Evolutionary conservation across 1,139 yeast genomes (phyloP).

Genomic region (Sugiyamaella pinicola): DNA sequence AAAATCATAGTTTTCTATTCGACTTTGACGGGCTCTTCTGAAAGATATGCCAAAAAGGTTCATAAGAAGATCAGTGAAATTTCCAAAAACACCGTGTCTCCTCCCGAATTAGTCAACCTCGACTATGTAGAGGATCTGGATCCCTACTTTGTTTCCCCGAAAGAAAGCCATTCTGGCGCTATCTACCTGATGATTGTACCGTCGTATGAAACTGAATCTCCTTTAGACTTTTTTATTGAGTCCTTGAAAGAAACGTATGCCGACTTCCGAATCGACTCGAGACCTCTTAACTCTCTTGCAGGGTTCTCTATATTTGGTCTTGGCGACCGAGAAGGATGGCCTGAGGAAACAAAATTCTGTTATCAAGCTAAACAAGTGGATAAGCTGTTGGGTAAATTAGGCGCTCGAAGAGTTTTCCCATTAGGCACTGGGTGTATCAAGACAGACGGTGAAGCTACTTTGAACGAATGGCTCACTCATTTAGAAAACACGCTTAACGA

Average conservation of each 20-base stretch:
- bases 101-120: slow-evolving; percentile 66
- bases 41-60: slow-evolving; percentile 62
- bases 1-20: slow-evolving; percentile 69
- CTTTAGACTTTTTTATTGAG: slow-evolving; percentile 84
- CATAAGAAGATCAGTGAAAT: slow-evolving; percentile 39
- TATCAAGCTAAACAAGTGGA: slow-evolving; percentile 82
- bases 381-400: slow-evolving; percentile 74
- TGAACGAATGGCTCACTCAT: slow-evolving; percentile 67
- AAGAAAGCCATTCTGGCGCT: slow-evolving; percentile 35
- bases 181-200: slow-evolving; percentile 78
- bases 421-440: slow-evolving; percentile 85
- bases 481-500: slow-evolving; percentile 64
- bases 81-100: slow-evolving; percentile 40
- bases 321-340: slow-evolving; percentile 89
- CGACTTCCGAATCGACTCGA: slow-evolving; percentile 83
- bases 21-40: slow-evolving; percentile 81
- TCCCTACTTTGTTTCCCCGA: slow-evolving; percentile 69
- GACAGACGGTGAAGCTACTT: slow-evolving; percentile 60
- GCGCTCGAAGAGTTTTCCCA: slow-evolving; percentile 83
- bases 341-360: slow-evolving; percentile 67
- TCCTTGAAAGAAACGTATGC: slow-evolving; percentile 76
- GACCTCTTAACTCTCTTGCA: slow-evolving; percentile 62
- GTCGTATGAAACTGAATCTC: slow-evolving; percentile 90
- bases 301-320: slow-evolving; percentile 87
- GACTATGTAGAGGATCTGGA: slow-evolving; percentile 87